Conservation (phyloP, 345 rosid genomes). For the Gossypium anomalum region DNA sequence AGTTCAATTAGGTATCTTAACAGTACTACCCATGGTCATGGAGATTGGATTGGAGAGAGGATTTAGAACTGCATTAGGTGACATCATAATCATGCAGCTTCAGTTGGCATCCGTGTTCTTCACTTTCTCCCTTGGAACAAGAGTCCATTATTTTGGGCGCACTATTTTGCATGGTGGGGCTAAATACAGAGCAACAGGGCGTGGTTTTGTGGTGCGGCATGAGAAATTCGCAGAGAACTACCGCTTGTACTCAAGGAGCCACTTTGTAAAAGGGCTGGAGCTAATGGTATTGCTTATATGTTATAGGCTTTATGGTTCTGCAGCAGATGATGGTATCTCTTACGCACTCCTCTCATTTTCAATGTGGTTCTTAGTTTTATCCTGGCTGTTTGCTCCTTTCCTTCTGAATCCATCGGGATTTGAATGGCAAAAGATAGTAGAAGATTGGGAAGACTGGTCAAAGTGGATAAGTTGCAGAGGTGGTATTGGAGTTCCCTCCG, state of each 20-base stretch:
- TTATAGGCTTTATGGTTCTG: constrained; percentile 56
- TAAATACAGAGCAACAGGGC: constrained; percentile 94
- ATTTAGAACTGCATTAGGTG: constrained; percentile 75
- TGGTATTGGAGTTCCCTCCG: constrained; percentile 88
- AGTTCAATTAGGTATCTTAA: constrained; percentile 79
- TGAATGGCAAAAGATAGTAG: constrained; percentile 96
- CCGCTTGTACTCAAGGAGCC: constrained; percentile 95
- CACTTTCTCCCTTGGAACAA: constrained; percentile 96
- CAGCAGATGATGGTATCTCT: constrained; percentile 26
- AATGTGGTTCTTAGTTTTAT: constrained; percentile 85
- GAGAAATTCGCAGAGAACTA: constrained; percentile 96
- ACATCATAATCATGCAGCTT: constrained; percentile 88
- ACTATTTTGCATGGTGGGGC: constrained; percentile 94
- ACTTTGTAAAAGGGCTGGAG: constrained; percentile 84
- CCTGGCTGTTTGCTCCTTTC: constrained; percentile 89
- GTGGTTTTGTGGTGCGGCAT: constrained; percentile 95
- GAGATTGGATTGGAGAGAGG: constrained; percentile 96
- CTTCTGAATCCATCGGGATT: constrained; percentile 90
- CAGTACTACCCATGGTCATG: constrained; percentile 89
- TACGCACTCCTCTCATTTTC: constrained; percentile 56
- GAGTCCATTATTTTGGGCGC: constrained; percentile 79
- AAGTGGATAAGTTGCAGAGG: constrained; percentile 90
- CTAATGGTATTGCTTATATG: constrained; percentile 68
- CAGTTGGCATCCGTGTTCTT: constrained; percentile 89
- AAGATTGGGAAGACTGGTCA: constrained; percentile 95